phyloP scores from a whole-genome alignment of 441 rosid genomes.

The Corymbia calophylla region DNA sequence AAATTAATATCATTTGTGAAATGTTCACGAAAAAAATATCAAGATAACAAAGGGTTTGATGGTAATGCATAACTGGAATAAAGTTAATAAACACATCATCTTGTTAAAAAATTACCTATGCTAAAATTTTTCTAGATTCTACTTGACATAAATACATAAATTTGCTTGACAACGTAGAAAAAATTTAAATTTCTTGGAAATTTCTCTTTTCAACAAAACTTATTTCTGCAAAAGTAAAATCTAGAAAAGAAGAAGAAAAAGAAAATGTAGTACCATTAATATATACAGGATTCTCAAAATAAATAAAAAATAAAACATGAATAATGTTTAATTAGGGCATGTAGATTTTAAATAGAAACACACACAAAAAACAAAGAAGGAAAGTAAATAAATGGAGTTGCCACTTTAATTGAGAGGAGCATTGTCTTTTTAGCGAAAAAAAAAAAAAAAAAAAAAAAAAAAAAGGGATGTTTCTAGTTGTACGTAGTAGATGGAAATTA shows the following conservation, averaged over 20 bases:
- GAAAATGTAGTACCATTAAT: accelerated
- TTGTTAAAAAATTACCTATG: accelerated
- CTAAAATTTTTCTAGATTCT: not conserved
- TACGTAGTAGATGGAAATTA: not conserved
- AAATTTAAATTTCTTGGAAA: accelerated
- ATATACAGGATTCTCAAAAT: not conserved
- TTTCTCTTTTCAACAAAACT: not conserved
- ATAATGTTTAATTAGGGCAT: not conserved
- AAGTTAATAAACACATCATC: too few species aligned
- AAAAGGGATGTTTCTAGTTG: not conserved
- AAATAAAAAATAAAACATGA: accelerated
- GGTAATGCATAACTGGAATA: not conserved
- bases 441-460: too few species aligned
- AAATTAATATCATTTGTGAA: not conserved
- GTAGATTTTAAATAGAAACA: too few species aligned
- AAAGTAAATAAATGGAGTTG: not conserved
- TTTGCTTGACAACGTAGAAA: not conserved
- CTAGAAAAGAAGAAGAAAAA: not conserved
- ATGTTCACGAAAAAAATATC: not conserved
- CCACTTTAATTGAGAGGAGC: not conserved
- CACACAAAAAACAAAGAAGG: not conserved
- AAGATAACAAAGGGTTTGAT: not conserved
- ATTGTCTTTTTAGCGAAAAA: not conserved
- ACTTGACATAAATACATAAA: not conserved
- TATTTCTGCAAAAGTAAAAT: not conserved